Percentiles rank a stretch among this genome's conserved stretches.
Evolutionary conservation across 306 rosid species (phyloP).

Genomic region (Lathyrus oleraceus): DNA sequence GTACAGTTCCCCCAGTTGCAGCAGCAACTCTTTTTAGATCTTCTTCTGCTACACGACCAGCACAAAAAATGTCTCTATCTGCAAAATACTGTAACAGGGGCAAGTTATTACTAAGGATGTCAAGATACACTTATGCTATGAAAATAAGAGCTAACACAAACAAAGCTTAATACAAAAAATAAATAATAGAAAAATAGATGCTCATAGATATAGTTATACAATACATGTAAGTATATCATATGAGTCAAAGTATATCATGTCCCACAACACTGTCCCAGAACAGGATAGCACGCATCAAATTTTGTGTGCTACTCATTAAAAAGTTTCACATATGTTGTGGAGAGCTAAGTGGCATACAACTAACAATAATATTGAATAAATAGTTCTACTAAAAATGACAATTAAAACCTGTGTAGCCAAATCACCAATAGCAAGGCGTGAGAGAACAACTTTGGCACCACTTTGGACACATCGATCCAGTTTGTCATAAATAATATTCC

Average conservation of each 20-base stretch:
- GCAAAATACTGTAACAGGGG: slow-evolving; percentile 85
- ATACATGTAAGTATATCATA: not conserved
- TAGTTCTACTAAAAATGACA: not conserved
- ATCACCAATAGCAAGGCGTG: slow-evolving; percentile 97
- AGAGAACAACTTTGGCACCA: slow-evolving; percentile 96
- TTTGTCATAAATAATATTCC: slow-evolving; percentile 98
- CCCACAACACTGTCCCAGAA: not conserved
- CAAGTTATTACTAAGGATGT: slow-evolving; percentile 26
- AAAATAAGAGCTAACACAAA: not conserved
- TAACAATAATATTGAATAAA: slow-evolving; percentile 15
- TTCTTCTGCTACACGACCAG: slow-evolving; percentile 97
- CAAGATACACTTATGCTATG: not conserved
- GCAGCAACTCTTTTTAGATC: slow-evolving; percentile 93
- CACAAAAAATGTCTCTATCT: slow-evolving; percentile 96
- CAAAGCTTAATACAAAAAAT: not conserved
- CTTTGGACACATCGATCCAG: slow-evolving; percentile 90
- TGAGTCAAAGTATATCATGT: slow-evolving; percentile 12
- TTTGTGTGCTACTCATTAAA: not conserved
- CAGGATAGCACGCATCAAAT: not conserved
- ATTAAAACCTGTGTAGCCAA: slow-evolving; percentile 85
- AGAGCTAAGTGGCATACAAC: slow-evolving; percentile 12
- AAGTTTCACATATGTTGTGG: not conserved
- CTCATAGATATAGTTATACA: not conserved
- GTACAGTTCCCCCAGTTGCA: slow-evolving; percentile 96
- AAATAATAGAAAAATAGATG: not conserved